Evolutionary conservation across 306 rosid species (phyloP).

Genomic region (Cicer pinnatifidum): DNA sequence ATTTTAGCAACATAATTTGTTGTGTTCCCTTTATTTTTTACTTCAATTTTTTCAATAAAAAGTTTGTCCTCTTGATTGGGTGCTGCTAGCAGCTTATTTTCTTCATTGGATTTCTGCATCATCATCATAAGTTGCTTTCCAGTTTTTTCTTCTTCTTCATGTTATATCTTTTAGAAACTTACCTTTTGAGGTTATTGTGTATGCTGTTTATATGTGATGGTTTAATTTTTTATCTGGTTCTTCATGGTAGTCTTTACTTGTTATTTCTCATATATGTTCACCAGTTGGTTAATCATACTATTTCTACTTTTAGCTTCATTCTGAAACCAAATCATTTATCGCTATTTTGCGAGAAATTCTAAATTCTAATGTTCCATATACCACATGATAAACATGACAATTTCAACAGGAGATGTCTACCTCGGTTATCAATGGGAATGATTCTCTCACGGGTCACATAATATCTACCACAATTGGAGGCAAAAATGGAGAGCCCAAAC

Average conservation of each 20-base stretch:
- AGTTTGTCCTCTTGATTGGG: constrained; percentile 20
- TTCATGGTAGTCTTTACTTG: not conserved
- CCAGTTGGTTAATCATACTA: not conserved
- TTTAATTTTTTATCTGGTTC: not conserved
- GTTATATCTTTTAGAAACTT: not conserved
- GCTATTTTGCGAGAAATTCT: not conserved
- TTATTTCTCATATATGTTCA: not conserved
- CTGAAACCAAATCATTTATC: constrained; percentile 3
- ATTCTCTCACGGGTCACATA: constrained; percentile 89
- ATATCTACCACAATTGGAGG: constrained; percentile 96
- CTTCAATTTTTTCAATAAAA: constrained; percentile 17
- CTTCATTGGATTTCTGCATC: not conserved
- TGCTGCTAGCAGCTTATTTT: constrained; percentile 40
- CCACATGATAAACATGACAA: constrained; percentile 25
- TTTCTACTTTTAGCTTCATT: not conserved
- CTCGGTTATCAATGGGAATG: constrained; percentile 75
- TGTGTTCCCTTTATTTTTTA: constrained; percentile 24
- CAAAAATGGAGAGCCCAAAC: constrained; percentile 95
- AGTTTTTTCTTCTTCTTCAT: not conserved
- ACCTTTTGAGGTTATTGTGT: not conserved
- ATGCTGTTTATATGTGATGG: not conserved
- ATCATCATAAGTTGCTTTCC: constrained; percentile 31
- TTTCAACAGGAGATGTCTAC: constrained; percentile 78
- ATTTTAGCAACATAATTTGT: not conserved
- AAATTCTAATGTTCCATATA: constrained; percentile 7